Percentiles rank a stretch among this genome's conserved stretches.
Evolutionary conservation across 1,284 basidiomycete genomes (phyloP).

Genomic region (Spongispora temasekensis): DNA sequence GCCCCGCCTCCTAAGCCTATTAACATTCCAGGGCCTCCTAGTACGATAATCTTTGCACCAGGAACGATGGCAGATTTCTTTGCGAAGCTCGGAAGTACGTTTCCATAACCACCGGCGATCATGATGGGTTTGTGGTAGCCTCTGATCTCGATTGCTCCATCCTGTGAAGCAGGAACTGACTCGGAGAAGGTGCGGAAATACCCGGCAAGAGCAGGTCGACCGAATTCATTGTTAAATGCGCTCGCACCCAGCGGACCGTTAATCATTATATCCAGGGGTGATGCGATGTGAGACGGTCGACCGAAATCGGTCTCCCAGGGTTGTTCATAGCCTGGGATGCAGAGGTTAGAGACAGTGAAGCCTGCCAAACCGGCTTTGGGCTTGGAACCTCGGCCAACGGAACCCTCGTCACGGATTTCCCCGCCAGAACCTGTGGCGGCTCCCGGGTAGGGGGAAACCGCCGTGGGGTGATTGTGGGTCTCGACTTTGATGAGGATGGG

Average conservation of each 20-base stretch:
- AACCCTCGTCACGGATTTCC: conserved; percentile 97
- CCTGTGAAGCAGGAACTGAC: conserved; percentile 52
- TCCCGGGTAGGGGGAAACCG: conserved; percentile 96
- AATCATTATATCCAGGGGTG: conserved; percentile 95
- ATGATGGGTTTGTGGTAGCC: conserved; percentile 99
- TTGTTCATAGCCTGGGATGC: conserved; percentile 84
- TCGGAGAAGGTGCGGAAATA: conserved; percentile 92
- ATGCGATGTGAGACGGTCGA: conserved; percentile 88
- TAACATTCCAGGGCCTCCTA: conserved; percentile 97
- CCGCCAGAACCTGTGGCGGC: conserved; percentile 98
- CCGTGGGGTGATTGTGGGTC: conserved; percentile 99
- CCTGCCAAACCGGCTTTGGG: conserved; percentile 96
- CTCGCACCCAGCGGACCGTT: conserved; percentile 94
- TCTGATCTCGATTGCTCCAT: conserved; percentile 60
- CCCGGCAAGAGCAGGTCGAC: conserved; percentile 82
- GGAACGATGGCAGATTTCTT: conserved; percentile 74
- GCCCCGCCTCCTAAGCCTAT: conserved; percentile 98
- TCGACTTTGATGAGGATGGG: conserved; percentile 97
- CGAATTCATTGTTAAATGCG: conserved; percentile 99
- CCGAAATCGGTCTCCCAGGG: conserved; percentile 95
- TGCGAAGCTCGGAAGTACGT: conserved; percentile 82
- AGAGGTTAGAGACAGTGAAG: conserved; percentile 94
- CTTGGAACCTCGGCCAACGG: conserved; percentile 92
- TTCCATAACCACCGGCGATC: conserved; percentile 97
- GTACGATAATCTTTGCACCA: conserved; percentile 87